Percentiles rank a stretch among this genome's conserved stretches.
Evolutionary conservation across 2,329 filamentous ascomycete species (phyloP).

Genomic region (Cyclaneusma minus): DNA sequence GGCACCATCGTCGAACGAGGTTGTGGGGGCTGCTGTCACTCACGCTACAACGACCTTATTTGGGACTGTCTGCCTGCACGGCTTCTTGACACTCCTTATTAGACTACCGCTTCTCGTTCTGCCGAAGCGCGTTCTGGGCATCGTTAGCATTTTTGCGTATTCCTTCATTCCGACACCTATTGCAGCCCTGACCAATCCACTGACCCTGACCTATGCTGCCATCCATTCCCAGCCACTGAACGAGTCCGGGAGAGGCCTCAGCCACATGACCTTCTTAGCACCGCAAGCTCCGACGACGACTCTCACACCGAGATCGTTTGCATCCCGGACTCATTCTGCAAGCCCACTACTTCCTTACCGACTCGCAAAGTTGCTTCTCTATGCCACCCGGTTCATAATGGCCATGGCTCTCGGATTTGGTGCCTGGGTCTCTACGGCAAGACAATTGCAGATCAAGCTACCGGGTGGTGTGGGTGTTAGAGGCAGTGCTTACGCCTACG

Average conservation of each 20-base stretch:
- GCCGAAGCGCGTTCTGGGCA: constrained; percentile 47
- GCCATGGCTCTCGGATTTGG: constrained; percentile 80
- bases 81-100: constrained; percentile 64
- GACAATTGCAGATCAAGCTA: constrained; percentile 49
- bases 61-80: constrained; percentile 81
- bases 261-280: constrained; percentile 68
- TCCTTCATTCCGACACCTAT: constrained; percentile 75
- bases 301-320: constrained; percentile 39
- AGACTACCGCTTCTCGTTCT: constrained; percentile 75
- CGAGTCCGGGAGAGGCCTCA: constrained; percentile 62
- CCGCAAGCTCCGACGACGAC: constrained; percentile 60
- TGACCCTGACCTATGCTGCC: constrained; percentile 82
- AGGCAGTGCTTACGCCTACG: constrained; percentile 86
- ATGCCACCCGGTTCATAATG: constrained; percentile 84
- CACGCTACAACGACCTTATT: constrained; percentile 81
- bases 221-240: constrained; percentile 80
- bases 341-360: constrained; percentile 66
- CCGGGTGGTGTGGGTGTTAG: constrained; percentile 33
- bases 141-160: constrained; percentile 58
- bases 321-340: constrained; percentile 24
- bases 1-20: constrained; percentile 59
- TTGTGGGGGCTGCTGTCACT: constrained; percentile 67
- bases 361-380: constrained; percentile 78
- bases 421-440: constrained; percentile 90
- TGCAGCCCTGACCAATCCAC: constrained; percentile 72